These are phyloP conservation scores for Penicillium sp. DNA, from an alignment of 2,329 filamentous ascomycete genomes.

Conservation along the genomic window DNA sequence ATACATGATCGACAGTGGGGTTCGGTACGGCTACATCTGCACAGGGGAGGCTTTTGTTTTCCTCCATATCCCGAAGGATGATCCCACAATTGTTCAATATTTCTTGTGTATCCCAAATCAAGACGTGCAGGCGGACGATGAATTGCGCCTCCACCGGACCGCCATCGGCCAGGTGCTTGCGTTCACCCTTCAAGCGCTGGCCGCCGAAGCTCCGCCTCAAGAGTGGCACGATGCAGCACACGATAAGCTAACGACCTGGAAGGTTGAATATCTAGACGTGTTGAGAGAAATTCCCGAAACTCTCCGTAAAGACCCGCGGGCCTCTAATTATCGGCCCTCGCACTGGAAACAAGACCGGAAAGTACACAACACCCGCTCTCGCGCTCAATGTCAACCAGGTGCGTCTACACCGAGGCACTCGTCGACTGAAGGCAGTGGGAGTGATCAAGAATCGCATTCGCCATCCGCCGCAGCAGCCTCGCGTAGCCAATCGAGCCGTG, in stretches of 20 bases:
- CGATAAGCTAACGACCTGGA: too few species aligned
- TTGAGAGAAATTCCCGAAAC: too few species aligned
- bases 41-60: conserved; percentile 36
- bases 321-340: conserved; percentile 29
- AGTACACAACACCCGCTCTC: conserved; percentile 20
- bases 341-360: conserved; percentile 19
- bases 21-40: conserved; percentile 29
- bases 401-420: conserved; percentile 16
- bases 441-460: conserved; percentile 19
- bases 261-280: too few species aligned
- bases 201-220: too few species aligned
- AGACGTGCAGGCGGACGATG: conserved; percentile 25
- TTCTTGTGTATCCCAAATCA: conserved; percentile 28
- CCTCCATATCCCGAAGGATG: conserved; percentile 26
- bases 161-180: too few species aligned
- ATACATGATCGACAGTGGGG: conserved; percentile 28
- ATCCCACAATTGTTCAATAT: conserved; percentile 28
- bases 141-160: conserved; percentile 24
- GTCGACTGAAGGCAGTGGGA: conserved; percentile 20
- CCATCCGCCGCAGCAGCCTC: conserved; percentile 16
- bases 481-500: conserved; percentile 23
- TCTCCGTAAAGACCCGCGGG: too few species aligned
- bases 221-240: too few species aligned
- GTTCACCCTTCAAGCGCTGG: too few species aligned
- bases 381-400: conserved; percentile 15